Base-by-base conservation (phyloP, 169 alveolate genomes). In the Neospora caninum region DNA sequence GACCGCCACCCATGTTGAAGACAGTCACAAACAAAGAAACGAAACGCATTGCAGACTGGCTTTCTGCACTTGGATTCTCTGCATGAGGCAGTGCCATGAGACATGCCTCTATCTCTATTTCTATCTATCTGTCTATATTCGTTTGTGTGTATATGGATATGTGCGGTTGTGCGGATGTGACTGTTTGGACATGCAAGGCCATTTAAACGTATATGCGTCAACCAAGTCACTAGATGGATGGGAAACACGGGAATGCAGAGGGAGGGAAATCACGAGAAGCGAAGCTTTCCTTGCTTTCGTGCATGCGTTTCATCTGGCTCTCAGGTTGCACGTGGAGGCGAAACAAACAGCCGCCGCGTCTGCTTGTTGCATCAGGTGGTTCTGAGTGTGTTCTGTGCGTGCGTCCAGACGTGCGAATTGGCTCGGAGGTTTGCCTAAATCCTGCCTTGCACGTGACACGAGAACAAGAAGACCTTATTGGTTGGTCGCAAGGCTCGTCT, bases 381-480 rank as follows among this genome's bases (percentile, higher is more conserved):
- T 18, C 45, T n/a, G 49, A n/a, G 49, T 73, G 43, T n/a, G 4
- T 73, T 31, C n/a, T 64, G 25, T 64, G 73, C 73, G 31, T 64
- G 73, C 73, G 27, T 42, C 69, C 86, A 93, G 95, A 87, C 25
- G 86, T 87, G 36, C 67, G 94, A 0, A 98, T 99, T 38, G 99
- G 99, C 18, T 98, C 99, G 43, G 99, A 99, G 80, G 98, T 98
- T 41, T 97, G 98, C 88, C 98, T 98, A 86, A 98, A 98, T 92
- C 99, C 99, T 29, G 99, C 99, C 34, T 97, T 98, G 91, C 99
- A 98, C 95, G 99, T 99, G 38, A 98, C 99, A 31, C 95, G 99
- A 94, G 97, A 97, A 70, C 96, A 98, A 97, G 99, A 99, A 96
- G 99, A 99, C 95, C 99, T 98, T 95, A 98, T 99, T 34, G 98